Percentiles rank a stretch among this genome's conserved stretches.
Conservation (phyloP, 306 rosid genomes). For the Vachellia pachyceras region DNA sequence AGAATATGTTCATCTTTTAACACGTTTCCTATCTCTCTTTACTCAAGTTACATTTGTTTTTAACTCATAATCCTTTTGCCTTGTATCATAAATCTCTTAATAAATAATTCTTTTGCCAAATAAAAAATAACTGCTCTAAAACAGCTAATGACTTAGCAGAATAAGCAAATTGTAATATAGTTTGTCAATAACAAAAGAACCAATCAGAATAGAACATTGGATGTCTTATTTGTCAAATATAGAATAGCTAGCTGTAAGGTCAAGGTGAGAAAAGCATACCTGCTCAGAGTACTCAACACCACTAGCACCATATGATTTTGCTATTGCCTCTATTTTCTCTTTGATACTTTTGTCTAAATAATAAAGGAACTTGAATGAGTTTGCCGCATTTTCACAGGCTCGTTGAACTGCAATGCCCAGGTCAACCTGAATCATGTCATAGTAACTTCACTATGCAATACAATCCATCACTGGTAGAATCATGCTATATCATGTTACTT, state of each 20-base stretch:
- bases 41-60: neutral
- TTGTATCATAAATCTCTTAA: neutral
- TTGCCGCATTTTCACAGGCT: slow-evolving; percentile 84
- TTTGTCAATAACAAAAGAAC: neutral
- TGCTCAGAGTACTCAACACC: slow-evolving; percentile 89
- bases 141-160: neutral
- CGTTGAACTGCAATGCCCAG: slow-evolving; percentile 87
- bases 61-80: neutral
- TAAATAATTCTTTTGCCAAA: neutral
- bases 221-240: neutral
- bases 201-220: neutral
- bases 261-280: slow-evolving; percentile 52
- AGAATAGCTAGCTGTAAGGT: neutral
- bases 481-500: neutral
- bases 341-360: slow-evolving; percentile 77
- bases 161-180: neutral
- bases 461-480: slow-evolving; percentile 27
- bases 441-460: slow-evolving; percentile 30
- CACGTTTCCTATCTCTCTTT: neutral
- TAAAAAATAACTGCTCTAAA: neutral
- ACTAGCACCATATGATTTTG: slow-evolving; percentile 92
- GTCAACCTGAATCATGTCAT: slow-evolving; percentile 72
- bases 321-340: slow-evolving; percentile 93
- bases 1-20: neutral
- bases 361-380: slow-evolving; percentile 81